phyloP scores from a whole-genome alignment of 371 early-diverging fungal genomes.

The Saksenaea oblongispora region DNA sequence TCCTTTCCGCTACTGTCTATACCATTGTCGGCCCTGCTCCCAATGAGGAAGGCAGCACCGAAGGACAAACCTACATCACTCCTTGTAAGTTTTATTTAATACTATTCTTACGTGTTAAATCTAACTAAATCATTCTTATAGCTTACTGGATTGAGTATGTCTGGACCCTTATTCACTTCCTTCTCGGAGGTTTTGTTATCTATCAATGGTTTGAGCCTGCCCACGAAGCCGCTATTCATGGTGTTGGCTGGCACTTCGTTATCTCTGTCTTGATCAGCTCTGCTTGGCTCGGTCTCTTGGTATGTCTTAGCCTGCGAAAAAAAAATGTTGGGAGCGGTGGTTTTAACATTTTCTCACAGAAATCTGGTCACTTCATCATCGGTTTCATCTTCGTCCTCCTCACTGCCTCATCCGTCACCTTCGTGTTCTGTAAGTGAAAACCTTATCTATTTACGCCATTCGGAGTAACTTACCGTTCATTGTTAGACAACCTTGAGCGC shows the following conservation, averaged over 20 bases:
- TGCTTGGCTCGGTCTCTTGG: constrained; percentile 63
- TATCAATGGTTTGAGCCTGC: constrained; percentile 64
- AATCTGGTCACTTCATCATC: constrained; percentile 31
- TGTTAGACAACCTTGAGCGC: constrained; percentile 50
- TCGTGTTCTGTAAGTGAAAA: constrained; percentile 52
- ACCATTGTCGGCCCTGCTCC: constrained; percentile 52
- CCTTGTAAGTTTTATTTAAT: constrained; percentile 33
- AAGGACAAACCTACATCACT: constrained; percentile 38
- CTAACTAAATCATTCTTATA: constrained; percentile 6
- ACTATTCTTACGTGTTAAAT: not conserved
- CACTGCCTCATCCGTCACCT: constrained; percentile 52
- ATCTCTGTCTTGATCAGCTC: constrained; percentile 58
- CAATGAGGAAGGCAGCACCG: constrained; percentile 19
- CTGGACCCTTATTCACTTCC: constrained; percentile 64
- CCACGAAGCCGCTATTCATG: constrained; percentile 61
- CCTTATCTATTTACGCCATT: constrained; percentile 7
- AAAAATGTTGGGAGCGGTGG: not conserved
- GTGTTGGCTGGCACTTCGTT: constrained; percentile 68
- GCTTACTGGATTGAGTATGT: constrained; percentile 47
- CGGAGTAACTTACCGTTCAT: not conserved
- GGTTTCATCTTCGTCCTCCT: constrained; percentile 48
- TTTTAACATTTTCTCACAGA: constrained; percentile 9
- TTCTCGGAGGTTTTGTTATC: constrained; percentile 64
- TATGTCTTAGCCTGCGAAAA: constrained; percentile 24
- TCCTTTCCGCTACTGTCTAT: constrained; percentile 63